Evolutionary conservation across 208 protist species (phyloP), one percentile per base, ranked within the genome.

Genomic region (Wallacemonas collosoma): DNA sequence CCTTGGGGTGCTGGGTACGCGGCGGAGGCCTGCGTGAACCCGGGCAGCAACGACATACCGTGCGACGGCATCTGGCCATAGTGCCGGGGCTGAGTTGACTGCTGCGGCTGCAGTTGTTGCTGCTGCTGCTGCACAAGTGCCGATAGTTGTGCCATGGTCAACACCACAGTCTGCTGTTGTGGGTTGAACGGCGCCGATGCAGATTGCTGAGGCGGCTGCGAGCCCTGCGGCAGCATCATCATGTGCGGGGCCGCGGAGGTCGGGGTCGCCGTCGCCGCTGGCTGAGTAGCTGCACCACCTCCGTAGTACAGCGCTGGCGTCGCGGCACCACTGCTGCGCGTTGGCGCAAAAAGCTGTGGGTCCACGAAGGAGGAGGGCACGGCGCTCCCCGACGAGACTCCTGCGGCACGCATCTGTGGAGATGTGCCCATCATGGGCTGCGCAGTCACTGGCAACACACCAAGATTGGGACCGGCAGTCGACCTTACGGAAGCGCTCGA

Each of bases 201-300:
- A 35, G 54, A 11, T 58, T 58, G 54, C 11, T 58, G 54, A 53
- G 48, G 11, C 9, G 48, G 48, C 48, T 53, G 48, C 11, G 48
- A n/a, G 15, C 48, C 48, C 48, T 53, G 54, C 9, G 54, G 54
- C 9, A 58, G 54, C 54, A 17, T 58, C 54, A 58, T 58, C 54
- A 17, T 17, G 54, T 58, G 35, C 54, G 54, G 54, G 48, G 48
- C 15, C 48, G 48, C 48, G 11, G 11, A 53, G 48, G 48, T 53
- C 48, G 48, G 11, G 48, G 9, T 53, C 48, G 48, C 15, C 48
- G 48, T 53, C 48, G 48, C 15, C 48, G 48, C 48, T 15, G 48
- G 11, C 48, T 0, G 1, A 26, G 26, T 26, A 26, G 26, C 26
- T 26, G 26, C 26, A 0, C 26, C 26, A 26, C 26, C 26, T 26